Conservation (phyloP, 768 basidiomycete species). For the Termitomyces sp. region DNA sequence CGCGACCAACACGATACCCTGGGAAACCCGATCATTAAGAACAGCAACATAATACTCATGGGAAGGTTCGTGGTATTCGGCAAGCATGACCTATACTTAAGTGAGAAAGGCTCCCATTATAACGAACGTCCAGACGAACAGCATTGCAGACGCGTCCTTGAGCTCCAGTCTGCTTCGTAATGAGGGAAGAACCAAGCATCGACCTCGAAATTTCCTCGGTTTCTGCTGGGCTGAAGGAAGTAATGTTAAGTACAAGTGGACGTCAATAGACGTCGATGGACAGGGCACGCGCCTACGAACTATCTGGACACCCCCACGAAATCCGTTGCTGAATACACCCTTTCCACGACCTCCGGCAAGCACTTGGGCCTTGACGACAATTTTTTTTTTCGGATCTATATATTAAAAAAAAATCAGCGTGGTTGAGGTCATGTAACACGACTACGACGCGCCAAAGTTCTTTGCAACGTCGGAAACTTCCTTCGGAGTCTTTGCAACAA, state of each 20-base stretch:
- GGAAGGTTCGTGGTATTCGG: slow-evolving; percentile 86
- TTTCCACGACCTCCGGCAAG: slow-evolving; percentile 98
- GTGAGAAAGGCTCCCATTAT: neutral
- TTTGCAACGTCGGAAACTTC: slow-evolving; percentile 90
- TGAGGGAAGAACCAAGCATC: slow-evolving; percentile 94
- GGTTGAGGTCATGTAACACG: neutral
- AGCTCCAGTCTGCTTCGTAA: slow-evolving; percentile 98
- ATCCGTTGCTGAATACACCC: slow-evolving; percentile 92
- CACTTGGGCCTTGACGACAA: slow-evolving; percentile 98
- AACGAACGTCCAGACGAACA: slow-evolving; percentile 39
- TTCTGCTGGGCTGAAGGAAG: slow-evolving; percentile 63
- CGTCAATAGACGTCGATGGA: neutral
- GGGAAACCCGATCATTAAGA: slow-evolving; percentile 87
- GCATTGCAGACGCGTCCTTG: slow-evolving; percentile 93
- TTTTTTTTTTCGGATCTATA: slow-evolving; percentile 59
- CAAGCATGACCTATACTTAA: slow-evolving; percentile 83
- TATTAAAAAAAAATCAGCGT: neutral
- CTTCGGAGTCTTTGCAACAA: slow-evolving; percentile 80
- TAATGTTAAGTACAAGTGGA: neutral
- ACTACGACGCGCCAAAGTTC: slow-evolving; percentile 62
- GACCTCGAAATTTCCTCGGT: slow-evolving; percentile 82
- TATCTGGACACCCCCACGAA: slow-evolving; percentile 97
- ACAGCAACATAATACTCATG: slow-evolving; percentile 99
- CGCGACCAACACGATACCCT: slow-evolving; percentile 89
- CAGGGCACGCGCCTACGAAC: slow-evolving; percentile 61